Percentiles rank a stretch among this genome's conserved stretches.
Evolutionary conservation across 495 filamentous ascomycete species (phyloP).

Genomic region (Mytilinidion resinicola): DNA sequence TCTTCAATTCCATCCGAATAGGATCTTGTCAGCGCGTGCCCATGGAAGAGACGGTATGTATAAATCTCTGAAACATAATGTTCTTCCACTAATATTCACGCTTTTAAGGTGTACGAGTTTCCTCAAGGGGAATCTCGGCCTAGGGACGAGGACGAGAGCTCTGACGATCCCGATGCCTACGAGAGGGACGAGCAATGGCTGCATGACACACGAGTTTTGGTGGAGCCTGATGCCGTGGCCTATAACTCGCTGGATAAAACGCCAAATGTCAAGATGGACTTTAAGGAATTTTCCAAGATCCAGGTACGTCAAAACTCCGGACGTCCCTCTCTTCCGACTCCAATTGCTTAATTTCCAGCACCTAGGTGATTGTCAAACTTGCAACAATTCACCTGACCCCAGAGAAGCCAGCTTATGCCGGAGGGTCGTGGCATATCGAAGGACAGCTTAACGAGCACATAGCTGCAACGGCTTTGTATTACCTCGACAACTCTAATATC

Average conservation of each 20-base stretch:
- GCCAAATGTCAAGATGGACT: too few species aligned
- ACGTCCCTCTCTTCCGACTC: too few species aligned
- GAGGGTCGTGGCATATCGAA: background rate
- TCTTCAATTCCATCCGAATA: background rate
- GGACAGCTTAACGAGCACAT: slow-evolving; percentile 3
- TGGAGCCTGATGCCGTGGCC: background rate
- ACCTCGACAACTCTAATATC: background rate
- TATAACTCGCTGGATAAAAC: too few species aligned
- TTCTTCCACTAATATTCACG: too few species aligned
- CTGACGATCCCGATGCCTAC: background rate
- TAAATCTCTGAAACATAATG: too few species aligned
- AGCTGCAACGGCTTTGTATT: background rate
- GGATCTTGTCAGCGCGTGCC: background rate
- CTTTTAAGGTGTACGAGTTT: background rate
- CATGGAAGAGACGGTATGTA: background rate
- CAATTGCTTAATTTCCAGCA: too few species aligned
- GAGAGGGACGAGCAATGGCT: background rate
- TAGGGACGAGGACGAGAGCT: background rate
- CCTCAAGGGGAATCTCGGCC: background rate
- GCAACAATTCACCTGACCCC: background rate
- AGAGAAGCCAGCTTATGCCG: background rate
- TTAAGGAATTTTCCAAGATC: too few species aligned
- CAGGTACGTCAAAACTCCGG: too few species aligned
- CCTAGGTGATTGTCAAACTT: background rate
- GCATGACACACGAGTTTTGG: background rate